A percentile compares a stretch with the other conserved stretches of the same genome.
phyloP scores from a whole-genome alignment of 257 asterid genomes.

The Paulownia fortunei region DNA sequence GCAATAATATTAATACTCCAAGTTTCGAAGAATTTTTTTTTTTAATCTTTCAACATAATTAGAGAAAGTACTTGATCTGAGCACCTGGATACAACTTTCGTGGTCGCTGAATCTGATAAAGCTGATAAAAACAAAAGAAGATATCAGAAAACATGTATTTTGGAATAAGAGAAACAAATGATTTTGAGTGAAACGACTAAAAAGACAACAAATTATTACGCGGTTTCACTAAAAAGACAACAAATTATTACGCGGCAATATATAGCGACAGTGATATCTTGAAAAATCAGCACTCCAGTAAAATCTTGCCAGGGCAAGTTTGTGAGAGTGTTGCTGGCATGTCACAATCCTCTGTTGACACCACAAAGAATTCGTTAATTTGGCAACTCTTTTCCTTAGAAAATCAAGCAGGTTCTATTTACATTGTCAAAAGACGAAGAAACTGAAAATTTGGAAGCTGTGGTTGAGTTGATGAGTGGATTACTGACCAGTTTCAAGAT shows the following conservation, averaged over 20 bases:
- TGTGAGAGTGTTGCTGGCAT: slow-evolving; percentile 55
- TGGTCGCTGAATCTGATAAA: slow-evolving; percentile 24
- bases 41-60: no score
- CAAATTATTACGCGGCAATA: slow-evolving; percentile 45
- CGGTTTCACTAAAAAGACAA: background rate
- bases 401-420: no score
- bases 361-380: background rate
- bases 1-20: no score
- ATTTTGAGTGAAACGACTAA: background rate
- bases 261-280: slow-evolving; percentile 52
- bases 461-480: background rate
- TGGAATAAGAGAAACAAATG: background rate
- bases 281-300: slow-evolving; percentile 43
- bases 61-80: background rate
- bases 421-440: background rate
- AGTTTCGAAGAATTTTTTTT: no score
- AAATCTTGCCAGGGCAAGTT: slow-evolving; percentile 40
- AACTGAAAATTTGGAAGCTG: background rate
- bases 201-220: no score
- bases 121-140: slow-evolving; percentile 33
- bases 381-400: background rate
- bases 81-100: slow-evolving; percentile 38
- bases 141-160: background rate
- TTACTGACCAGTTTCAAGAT: slow-evolving; percentile 48
- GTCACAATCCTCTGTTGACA: slow-evolving; percentile 47